phyloP scores from a whole-genome alignment of 2,329 filamentous ascomycete genomes.

The Neopestalotiopsis sp. region DNA sequence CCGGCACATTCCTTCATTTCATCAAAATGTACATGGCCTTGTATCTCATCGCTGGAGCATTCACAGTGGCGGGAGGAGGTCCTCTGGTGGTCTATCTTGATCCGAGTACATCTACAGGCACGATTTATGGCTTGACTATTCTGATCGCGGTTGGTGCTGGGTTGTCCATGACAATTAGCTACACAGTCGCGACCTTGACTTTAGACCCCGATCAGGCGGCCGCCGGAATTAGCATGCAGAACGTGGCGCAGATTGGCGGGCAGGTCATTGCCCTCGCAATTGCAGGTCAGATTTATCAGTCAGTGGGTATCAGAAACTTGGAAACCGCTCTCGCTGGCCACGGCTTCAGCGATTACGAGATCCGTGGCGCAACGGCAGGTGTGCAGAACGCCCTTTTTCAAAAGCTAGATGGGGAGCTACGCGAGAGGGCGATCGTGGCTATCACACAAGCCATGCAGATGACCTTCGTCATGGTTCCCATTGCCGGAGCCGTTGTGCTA shows the following conservation, averaged over 20 bases:
- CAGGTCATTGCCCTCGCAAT: conserved; percentile 8
- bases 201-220: conserved; percentile 34
- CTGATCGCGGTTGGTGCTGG: conserved; percentile 47
- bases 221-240: conserved; percentile 42
- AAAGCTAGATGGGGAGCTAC: background rate
- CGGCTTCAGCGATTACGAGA: background rate
- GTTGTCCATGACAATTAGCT: conserved; percentile 37
- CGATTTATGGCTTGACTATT: conserved; percentile 41
- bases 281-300: conserved; percentile 2
- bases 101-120: conserved; percentile 21
- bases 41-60: conserved; percentile 41
- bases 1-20: conserved; percentile 33
- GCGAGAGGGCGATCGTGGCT: background rate
- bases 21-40: conserved; percentile 39
- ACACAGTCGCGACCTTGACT: conserved; percentile 39
- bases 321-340: background rate
- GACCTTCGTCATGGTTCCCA: background rate
- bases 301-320: background rate
- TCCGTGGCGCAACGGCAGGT: background rate
- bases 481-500: conserved; percentile 1
- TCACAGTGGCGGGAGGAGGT: conserved; percentile 40
- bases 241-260: conserved; percentile 23
- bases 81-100: conserved; percentile 31
- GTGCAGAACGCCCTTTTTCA: conserved; percentile 3
- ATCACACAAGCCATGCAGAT: background rate